Base-by-base conservation (phyloP, 352 stramenopile species). In the Pythium aquatile region DNA sequence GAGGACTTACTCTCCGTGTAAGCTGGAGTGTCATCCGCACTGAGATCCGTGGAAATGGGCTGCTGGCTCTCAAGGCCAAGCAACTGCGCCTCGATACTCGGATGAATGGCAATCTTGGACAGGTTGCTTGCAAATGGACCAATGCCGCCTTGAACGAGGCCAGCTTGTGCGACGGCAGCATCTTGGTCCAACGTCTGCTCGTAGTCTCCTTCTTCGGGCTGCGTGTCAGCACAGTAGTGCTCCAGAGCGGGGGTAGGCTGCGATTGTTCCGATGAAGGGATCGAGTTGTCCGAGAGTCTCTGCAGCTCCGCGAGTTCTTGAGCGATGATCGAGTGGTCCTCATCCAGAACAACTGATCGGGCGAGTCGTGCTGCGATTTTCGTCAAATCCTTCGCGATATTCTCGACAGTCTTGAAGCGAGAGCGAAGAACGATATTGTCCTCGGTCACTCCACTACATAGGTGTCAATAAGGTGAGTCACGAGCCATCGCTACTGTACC, bases 201-300 rank as follows among this genome's bases (percentile, higher is more conserved):
- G 20, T 72, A 59, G 20, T 62, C 57, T 1, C 47, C 48, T 17
- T 69, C 61, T 28, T 69, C 60, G 7, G 54, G 55, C 39, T 73
- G 66, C 2, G 66, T 73, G 17, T 73, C 66, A 1, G 54, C 48
- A 40, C 56, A 58, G 49, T 61, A 72, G n/a, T 63, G 56, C 17
- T 69, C 61, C 26, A 62, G 61, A 9, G 39, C 47, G 16, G 68
- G 71, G 10, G 68, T 40, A 16, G 68, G 68, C n/a, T 76, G 57
- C 0, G 72, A 76, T 1, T 71, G 61, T 48, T 78, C 72, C 0
- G 65, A 75, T 4, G 66, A 68, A 2, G 58, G 42, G 14, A 76
- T 35, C 17, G 62, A 69, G 11, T 57, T 64, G 24, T 72, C 61
- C 4, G 47, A 63, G 3, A 58, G 42, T 28, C 42, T 11, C 32